phyloP scores from a whole-genome alignment of 1,139 yeast genomes.

The Geotrichum bryndzae region DNA sequence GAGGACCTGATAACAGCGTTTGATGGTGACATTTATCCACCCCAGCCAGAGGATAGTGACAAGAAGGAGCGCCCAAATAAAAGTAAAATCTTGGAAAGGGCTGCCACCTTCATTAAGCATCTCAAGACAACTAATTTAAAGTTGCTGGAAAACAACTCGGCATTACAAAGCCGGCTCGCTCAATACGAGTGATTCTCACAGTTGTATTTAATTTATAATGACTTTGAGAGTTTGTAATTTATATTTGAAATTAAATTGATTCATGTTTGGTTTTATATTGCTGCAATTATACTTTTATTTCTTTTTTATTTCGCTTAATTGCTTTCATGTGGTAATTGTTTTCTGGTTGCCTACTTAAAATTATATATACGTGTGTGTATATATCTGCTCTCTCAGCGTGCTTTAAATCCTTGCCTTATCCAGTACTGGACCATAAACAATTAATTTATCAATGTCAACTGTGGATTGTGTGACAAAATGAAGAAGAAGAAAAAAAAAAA shows the following conservation, averaged over 20 bases:
- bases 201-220: neutral
- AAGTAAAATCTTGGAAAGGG: slow-evolving; percentile 12
- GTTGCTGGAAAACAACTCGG: slow-evolving; percentile 1
- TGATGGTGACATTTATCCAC: slow-evolving; percentile 39
- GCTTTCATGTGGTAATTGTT: neutral
- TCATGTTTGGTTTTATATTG: neutral
- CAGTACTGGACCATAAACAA: slow-evolving; percentile 17
- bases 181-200: neutral
- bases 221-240: neutral
- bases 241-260: neutral
- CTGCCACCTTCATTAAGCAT: slow-evolving; percentile 11
- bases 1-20: slow-evolving; percentile 63
- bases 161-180: neutral
- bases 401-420: slow-evolving; percentile 12
- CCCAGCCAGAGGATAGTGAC: neutral
- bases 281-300: neutral
- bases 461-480: neutral
- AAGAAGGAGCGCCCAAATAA: slow-evolving; percentile 11
- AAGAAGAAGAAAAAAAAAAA: neutral
- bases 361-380: no score
- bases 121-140: slow-evolving; percentile 4
- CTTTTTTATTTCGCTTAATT: neutral
- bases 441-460: slow-evolving; percentile 12
- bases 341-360: neutral
- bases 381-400: neutral